Evolutionary conservation across 2,329 filamentous ascomycete genomes (phyloP).

Genomic region (Mycocentrospora acerina): DNA sequence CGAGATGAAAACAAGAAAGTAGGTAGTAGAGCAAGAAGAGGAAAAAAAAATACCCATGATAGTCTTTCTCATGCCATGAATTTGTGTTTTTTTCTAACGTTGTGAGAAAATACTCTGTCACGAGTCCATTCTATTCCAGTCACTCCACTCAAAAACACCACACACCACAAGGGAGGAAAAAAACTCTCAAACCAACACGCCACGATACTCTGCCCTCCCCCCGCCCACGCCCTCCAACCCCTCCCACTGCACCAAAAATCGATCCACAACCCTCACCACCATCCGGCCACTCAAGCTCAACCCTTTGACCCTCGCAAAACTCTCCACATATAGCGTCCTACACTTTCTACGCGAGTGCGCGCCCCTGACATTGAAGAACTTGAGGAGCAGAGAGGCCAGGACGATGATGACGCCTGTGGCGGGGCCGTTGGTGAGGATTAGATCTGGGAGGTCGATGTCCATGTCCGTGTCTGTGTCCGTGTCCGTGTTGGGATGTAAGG

Average conservation of each 20-base stretch:
- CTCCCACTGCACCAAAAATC: conserved; percentile 81
- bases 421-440: conserved; percentile 85
- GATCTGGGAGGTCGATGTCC: conserved; percentile 60
- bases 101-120: too few relatives aligned
- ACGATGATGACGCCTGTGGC: conserved; percentile 81
- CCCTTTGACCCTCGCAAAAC: conserved; percentile 80
- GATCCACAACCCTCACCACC: conserved; percentile 69
- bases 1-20: too few relatives aligned
- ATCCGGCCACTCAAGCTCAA: conserved; percentile 84
- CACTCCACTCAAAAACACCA: too few relatives aligned
- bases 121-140: too few relatives aligned
- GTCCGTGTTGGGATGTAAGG: conserved; percentile 12
- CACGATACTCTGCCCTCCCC: conserved; percentile 47
- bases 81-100: too few relatives aligned
- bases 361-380: conserved; percentile 50
- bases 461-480: too few relatives aligned
- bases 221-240: conserved; percentile 53
- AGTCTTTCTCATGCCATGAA: too few relatives aligned
- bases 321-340: conserved; percentile 84
- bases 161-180: too few relatives aligned
- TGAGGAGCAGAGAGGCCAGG: conserved; percentile 57
- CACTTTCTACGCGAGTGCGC: conserved; percentile 55
- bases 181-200: conserved; percentile 41
- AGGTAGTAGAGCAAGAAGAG: conserved; percentile 1
- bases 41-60: background rate